Percentiles rank a stretch among this genome's conserved stretches.
Evolutionary conservation across 805 yeast species (phyloP).

Genomic region (Ogataea corticis): DNA sequence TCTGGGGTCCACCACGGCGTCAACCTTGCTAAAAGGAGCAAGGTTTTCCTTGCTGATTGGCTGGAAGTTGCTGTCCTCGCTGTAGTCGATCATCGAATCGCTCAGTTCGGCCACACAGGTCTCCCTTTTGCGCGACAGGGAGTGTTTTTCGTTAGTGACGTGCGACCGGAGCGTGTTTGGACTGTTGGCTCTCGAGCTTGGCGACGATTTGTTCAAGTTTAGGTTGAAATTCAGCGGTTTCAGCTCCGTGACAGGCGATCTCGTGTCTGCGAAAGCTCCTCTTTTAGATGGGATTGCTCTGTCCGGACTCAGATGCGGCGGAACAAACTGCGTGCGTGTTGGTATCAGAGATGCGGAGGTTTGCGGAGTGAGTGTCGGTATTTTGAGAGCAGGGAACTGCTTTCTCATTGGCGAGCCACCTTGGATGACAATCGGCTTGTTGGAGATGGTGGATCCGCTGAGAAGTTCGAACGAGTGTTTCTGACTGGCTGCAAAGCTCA

Average conservation of each 20-base stretch:
- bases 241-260: constrained; percentile 3
- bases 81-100: constrained; percentile 32
- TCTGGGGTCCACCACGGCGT: neutral
- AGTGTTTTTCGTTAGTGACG: neutral
- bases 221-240: constrained; percentile 13
- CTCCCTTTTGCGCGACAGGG: neutral
- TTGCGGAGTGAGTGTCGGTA: constrained; percentile 8
- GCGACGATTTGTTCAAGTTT: constrained; percentile 6
- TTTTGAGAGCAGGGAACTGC: neutral
- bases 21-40: constrained; percentile 5
- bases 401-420: constrained; percentile 31
- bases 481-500: constrained; percentile 1
- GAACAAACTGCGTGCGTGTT: constrained; percentile 7
- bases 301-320: constrained; percentile 12
- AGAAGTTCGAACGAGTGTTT: constrained; percentile 8
- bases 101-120: constrained; percentile 28
- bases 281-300: neutral
- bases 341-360: constrained; percentile 6
- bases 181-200: constrained; percentile 3
- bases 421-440: constrained; percentile 29
- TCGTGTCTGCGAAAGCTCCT: neutral
- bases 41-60: constrained; percentile 12
- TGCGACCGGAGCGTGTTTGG: neutral
- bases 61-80: constrained; percentile 18
- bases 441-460: constrained; percentile 23